A percentile compares a stretch with the other conserved stretches of the same genome.
phyloP scores from a whole-genome alignment of 176 grass and related monocot genomes.

The Zoysia pacifica region DNA sequence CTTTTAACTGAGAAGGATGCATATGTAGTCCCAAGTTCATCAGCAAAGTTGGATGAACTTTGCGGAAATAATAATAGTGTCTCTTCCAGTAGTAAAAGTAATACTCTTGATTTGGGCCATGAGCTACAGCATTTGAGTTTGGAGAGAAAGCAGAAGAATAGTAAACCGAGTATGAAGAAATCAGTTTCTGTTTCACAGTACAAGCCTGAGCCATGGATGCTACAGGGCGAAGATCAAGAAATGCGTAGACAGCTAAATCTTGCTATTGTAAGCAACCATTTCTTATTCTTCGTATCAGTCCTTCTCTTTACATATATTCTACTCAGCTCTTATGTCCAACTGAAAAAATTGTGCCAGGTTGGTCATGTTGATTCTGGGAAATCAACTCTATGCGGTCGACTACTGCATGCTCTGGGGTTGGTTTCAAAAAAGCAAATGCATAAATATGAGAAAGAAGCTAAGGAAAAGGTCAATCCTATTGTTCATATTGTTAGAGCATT shows the following conservation, averaged over 20 bases:
- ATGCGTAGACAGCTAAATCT: constrained; percentile 73
- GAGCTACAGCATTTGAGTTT: constrained; percentile 64
- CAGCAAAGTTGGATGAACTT: constrained; percentile 28
- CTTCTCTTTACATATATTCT: constrained; percentile 4
- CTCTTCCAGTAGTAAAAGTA: constrained; percentile 31
- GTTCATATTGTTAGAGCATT: constrained; percentile 7
- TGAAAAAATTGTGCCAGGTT: constrained; percentile 56
- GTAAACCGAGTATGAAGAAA: constrained; percentile 55
- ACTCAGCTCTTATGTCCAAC: neutral
- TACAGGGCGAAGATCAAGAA: constrained; percentile 50
- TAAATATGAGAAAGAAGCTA: constrained; percentile 92
- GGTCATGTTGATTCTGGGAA: constrained; percentile 96
- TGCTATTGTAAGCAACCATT: constrained; percentile 68
- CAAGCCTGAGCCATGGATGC: constrained; percentile 88
- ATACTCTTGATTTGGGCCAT: constrained; percentile 42
- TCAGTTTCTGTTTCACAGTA: constrained; percentile 49
- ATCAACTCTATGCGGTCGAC: constrained; percentile 81
- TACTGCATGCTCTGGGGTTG: constrained; percentile 66
- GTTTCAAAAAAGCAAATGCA: constrained; percentile 91
- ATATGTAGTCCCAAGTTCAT: constrained; percentile 8
- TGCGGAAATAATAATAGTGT: constrained; percentile 24
- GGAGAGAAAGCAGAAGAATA: constrained; percentile 47
- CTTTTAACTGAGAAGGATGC: constrained; percentile 33
- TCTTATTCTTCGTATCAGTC: neutral
- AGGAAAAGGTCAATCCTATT: constrained; percentile 68